These are phyloP conservation scores for Yamadazyma olivae DNA, from an alignment of 805 yeast genomes.

Conservation along the genomic window DNA sequence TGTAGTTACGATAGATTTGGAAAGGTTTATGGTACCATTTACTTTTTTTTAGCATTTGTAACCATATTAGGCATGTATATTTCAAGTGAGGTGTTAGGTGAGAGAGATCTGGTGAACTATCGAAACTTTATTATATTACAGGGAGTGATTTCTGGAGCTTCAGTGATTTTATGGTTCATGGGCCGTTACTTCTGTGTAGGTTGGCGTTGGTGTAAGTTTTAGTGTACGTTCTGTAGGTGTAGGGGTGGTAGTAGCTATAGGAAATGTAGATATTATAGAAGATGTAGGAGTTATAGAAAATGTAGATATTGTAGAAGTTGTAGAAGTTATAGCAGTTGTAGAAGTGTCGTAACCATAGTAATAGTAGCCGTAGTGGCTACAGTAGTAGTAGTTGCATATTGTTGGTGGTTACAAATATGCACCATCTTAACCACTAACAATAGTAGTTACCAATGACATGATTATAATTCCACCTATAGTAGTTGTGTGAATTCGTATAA, in stretches of 20 bases:
- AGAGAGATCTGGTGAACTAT: slow-evolving; percentile 27
- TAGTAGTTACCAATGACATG: too few species aligned
- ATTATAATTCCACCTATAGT: too few species aligned
- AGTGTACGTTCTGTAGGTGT: neutral
- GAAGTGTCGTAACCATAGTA: too few species aligned
- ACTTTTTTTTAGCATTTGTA: slow-evolving; percentile 35
- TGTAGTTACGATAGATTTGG: slow-evolving; percentile 55
- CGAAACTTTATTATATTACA: slow-evolving; percentile 43
- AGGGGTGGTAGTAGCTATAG: too few species aligned
- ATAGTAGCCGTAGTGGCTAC: too few species aligned
- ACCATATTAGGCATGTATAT: slow-evolving; percentile 27
- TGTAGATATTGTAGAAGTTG: too few species aligned
- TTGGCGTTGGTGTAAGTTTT: slow-evolving; percentile 29
- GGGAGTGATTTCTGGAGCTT: slow-evolving; percentile 36
- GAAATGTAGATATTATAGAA: too few species aligned
- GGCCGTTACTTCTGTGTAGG: slow-evolving; percentile 50
- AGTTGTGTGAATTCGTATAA: too few species aligned
- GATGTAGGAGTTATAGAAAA: too few species aligned
- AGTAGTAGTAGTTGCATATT: neutral
- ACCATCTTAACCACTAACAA: too few species aligned
- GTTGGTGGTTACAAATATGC: neutral
- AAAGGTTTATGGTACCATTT: slow-evolving; percentile 51
- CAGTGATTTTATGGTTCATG: slow-evolving; percentile 37
- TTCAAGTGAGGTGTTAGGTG: slow-evolving; percentile 24
- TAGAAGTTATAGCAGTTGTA: too few species aligned